phyloP scores from a whole-genome alignment of 1,284 basidiomycete genomes.

The Ustilago trichophora region DNA sequence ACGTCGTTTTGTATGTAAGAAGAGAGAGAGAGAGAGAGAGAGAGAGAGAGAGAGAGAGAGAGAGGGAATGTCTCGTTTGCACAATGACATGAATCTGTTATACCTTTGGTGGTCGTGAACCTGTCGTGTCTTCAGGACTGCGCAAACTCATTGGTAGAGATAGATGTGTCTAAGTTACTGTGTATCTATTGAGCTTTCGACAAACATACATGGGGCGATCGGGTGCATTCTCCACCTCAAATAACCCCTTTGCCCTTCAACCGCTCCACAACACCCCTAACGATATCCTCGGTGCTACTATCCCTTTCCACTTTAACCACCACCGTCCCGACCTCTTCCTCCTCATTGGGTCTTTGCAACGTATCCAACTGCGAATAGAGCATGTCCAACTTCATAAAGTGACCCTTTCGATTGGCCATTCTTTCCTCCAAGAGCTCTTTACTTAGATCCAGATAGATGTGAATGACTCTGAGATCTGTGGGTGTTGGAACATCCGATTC shows the following conservation, averaged over 20 bases:
- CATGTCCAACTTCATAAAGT: conserved; percentile 91
- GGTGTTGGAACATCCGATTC: conserved; percentile 16
- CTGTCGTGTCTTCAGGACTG: too few relatives aligned
- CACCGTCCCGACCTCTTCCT: conserved; percentile 16
- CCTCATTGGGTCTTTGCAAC: conserved; percentile 75
- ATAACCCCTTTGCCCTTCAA: too few relatives aligned
- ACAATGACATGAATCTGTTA: too few relatives aligned
- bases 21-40: too few relatives aligned
- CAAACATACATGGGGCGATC: too few relatives aligned
- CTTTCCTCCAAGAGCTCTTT: conserved; percentile 75
- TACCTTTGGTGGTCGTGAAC: too few relatives aligned
- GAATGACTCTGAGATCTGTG: conserved; percentile 71
- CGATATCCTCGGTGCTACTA: conserved; percentile 11
- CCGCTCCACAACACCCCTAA: not conserved
- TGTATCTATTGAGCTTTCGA: too few relatives aligned
- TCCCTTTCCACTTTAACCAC: conserved; percentile 6
- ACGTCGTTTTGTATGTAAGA: too few relatives aligned
- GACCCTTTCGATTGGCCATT: conserved; percentile 77
- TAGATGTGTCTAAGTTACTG: too few relatives aligned
- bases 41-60: not conserved
- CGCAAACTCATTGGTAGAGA: too few relatives aligned
- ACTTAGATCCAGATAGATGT: conserved; percentile 82
- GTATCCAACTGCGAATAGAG: conserved; percentile 83
- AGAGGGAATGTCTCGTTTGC: too few relatives aligned
- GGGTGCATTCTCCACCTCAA: too few relatives aligned